Evolutionary conservation across 2,329 filamentous ascomycete genomes (phyloP).

Genomic region (Karstenula rhodostoma): DNA sequence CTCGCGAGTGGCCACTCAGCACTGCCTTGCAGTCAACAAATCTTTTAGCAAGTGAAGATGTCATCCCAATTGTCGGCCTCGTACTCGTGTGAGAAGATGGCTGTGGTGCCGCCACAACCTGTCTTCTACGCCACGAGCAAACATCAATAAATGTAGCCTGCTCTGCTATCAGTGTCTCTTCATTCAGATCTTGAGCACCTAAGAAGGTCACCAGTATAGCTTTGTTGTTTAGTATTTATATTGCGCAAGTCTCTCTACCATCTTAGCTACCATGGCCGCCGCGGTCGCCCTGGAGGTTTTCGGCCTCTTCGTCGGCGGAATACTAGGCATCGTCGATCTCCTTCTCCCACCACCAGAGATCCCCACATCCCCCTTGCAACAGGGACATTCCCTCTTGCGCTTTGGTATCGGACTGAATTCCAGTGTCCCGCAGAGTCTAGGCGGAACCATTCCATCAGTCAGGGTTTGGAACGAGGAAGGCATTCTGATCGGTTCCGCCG

Average conservation of each 20-base stretch:
- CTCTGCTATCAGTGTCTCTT: not conserved
- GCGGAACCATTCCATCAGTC: slow-evolving; percentile 11
- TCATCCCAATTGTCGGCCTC: not conserved
- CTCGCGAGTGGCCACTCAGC: not conserved
- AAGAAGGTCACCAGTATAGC: not conserved
- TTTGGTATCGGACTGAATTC: slow-evolving; percentile 15
- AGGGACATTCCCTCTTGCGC: slow-evolving; percentile 12
- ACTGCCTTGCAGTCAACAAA: not conserved
- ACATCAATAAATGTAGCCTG: not conserved
- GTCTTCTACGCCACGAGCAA: not conserved
- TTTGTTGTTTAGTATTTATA: too few species aligned
- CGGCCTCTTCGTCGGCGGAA: slow-evolving; percentile 8
- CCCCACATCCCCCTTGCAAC: not conserved
- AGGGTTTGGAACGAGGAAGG: slow-evolving; percentile 13
- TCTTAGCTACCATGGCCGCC: not conserved
- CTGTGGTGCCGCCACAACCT: slow-evolving; percentile 5
- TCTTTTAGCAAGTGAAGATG: not conserved
- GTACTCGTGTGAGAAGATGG: not conserved
- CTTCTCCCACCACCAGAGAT: slow-evolving; percentile 6
- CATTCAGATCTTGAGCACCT: not conserved
- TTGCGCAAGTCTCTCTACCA: not conserved
- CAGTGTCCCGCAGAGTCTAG: not conserved
- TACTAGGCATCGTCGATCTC: slow-evolving; percentile 8
- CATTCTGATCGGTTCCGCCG: slow-evolving; percentile 3
- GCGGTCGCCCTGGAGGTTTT: slow-evolving; percentile 11